Evolutionary conservation across 768 basidiomycete species (phyloP).

Genomic region (Tubosaeta sp.): DNA sequence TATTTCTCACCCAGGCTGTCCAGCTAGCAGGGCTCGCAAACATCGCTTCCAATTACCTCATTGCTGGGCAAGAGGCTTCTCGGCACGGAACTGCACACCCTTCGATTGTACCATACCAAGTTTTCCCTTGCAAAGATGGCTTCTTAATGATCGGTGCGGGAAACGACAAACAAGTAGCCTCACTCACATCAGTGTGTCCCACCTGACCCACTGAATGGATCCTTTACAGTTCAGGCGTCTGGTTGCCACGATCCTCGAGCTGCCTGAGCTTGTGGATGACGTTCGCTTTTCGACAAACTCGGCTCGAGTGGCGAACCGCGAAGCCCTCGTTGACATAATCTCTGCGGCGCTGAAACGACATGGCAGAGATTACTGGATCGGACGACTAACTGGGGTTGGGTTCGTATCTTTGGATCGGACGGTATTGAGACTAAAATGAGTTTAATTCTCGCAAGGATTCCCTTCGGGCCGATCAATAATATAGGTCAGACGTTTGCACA

Average conservation of each 20-base stretch:
- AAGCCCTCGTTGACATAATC: slow-evolving; percentile 65
- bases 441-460: slow-evolving; percentile 46
- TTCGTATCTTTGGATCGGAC: slow-evolving; percentile 33
- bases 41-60: slow-evolving; percentile 90
- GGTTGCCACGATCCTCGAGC: slow-evolving; percentile 55
- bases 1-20: slow-evolving; percentile 1
- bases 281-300: slow-evolving; percentile 69
- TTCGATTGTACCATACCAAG: slow-evolving; percentile 91
- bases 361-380: slow-evolving; percentile 70
- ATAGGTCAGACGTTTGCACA: slow-evolving; percentile 87
- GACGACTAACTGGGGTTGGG: slow-evolving; percentile 73
- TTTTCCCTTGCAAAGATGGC: slow-evolving; percentile 81
- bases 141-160: slow-evolving; percentile 94
- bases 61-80: slow-evolving; percentile 75
- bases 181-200: slow-evolving; percentile 2
- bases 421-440: slow-evolving; percentile 8
- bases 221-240: slow-evolving; percentile 63
- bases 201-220: slow-evolving; percentile 9
- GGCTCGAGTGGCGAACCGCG: slow-evolving; percentile 71
- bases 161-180: slow-evolving; percentile 73
- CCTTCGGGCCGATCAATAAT: slow-evolving; percentile 90
- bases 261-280: slow-evolving; percentile 56
- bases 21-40: slow-evolving; percentile 90
- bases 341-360: slow-evolving; percentile 52
- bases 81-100: slow-evolving; percentile 93